Conservation (phyloP, 2,329 filamentous ascomycete genomes). For the Fonsecaea pugnacius region DNA sequence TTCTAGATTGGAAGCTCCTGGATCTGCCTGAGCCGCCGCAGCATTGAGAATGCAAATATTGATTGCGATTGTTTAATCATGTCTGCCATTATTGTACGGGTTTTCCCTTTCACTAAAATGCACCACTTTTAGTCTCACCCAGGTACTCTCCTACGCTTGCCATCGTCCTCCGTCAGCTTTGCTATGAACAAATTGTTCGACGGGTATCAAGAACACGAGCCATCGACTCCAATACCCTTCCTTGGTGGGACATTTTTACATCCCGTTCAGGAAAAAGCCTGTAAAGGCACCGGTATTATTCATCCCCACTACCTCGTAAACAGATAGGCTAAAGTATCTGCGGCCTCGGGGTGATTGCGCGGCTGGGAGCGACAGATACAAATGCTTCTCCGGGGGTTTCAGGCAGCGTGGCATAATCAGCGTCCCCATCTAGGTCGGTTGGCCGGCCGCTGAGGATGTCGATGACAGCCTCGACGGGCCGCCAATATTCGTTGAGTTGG, state of each 20-base stretch:
- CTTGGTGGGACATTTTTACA: not conserved
- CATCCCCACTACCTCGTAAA: not conserved
- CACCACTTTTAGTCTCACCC: not conserved
- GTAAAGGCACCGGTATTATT: not conserved
- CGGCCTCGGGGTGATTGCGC: not conserved
- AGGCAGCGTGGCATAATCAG: conserved; percentile 32
- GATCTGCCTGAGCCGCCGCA: not conserved
- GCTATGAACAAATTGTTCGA: not conserved
- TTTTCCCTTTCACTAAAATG: not conserved
- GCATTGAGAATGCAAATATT: not conserved
- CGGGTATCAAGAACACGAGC: not conserved
- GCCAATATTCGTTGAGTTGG: conserved; percentile 84
- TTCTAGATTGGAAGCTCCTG: not conserved
- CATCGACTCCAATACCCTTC: not conserved
- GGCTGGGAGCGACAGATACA: not conserved
- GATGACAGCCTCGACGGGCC: conserved; percentile 75
- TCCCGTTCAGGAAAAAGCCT: not conserved
- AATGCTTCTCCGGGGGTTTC: not conserved
- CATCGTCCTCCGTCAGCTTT: not conserved
- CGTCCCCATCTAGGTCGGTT: conserved; percentile 37
- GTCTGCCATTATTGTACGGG: not conserved
- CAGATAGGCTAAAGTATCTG: not conserved
- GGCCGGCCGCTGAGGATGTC: conserved; percentile 81
- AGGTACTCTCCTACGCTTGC: not conserved
- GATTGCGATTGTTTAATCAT: not conserved